These are phyloP conservation scores for Gigaspora rosea DNA, from an alignment of 192 early-diverging fungal species.

Conservation along the genomic window DNA sequence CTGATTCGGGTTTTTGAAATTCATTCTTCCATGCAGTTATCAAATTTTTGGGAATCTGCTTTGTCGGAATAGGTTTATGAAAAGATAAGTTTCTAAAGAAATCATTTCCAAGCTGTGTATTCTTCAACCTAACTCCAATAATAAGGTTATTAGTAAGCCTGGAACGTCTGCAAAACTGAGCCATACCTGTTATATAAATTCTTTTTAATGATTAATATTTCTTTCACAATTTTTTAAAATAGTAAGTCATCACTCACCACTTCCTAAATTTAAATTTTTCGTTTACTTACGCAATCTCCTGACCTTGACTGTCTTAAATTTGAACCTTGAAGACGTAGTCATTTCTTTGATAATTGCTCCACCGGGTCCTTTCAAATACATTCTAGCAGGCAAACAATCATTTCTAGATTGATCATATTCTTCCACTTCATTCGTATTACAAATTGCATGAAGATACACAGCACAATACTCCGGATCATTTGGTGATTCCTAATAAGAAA, in stretches of 20 bases:
- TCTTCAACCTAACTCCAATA: neutral
- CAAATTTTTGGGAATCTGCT: slow-evolving; percentile 1
- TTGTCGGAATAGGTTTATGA: neutral
- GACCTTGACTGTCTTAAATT: neutral
- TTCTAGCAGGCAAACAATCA: neutral
- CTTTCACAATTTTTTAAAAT: neutral
- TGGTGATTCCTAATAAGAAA: neutral
- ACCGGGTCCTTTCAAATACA: neutral
- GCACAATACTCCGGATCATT: slow-evolving; percentile 22
- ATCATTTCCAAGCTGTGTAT: neutral
- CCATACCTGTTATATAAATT: neutral
- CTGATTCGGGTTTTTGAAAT: slow-evolving; percentile 2
- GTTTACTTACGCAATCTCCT: neutral
- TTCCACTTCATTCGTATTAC: neutral
- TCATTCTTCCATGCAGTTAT: slow-evolving; percentile 5
- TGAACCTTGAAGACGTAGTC: neutral
- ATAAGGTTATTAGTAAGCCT: neutral
- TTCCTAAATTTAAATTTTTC: neutral
- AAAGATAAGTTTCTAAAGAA: neutral
- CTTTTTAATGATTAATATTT: neutral
- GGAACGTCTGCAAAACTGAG: neutral
- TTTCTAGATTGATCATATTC: neutral
- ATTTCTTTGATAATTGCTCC: neutral
- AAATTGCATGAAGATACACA: neutral
- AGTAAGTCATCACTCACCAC: too few species aligned